Conservation (phyloP, 192 early-diverging fungal species). For the Backusella parvicylindrica region DNA sequence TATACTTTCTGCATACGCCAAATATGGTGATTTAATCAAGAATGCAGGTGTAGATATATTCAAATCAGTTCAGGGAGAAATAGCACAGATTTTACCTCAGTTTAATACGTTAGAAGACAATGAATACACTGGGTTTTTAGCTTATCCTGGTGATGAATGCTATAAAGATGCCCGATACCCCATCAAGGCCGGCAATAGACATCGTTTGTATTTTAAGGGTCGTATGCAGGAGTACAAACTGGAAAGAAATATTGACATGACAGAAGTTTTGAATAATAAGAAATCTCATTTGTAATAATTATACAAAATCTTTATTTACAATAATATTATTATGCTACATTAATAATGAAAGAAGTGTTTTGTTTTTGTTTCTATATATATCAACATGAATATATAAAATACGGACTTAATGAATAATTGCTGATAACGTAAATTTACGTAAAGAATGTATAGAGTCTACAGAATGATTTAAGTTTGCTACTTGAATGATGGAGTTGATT, state of each 20-base stretch:
- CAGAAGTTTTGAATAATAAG: background rate
- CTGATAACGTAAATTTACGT: background rate
- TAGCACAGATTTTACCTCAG: slow-evolving; percentile 22
- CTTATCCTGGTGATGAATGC: slow-evolving; percentile 27
- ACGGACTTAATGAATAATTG: background rate
- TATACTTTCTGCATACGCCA: background rate
- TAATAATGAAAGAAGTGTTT: background rate
- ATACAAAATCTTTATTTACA: background rate
- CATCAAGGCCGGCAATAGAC: slow-evolving; percentile 1
- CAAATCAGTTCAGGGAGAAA: background rate
- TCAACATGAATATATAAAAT: background rate
- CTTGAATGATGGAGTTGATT: background rate
- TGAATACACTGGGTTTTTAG: slow-evolving; percentile 15
- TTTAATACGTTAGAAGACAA: background rate
- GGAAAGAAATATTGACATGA: slow-evolving; percentile 10
- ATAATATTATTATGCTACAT: background rate
- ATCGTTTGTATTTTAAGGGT: slow-evolving; percentile 19
- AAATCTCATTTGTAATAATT: slow-evolving; percentile 8
- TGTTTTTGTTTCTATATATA: background rate
- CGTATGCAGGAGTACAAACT: slow-evolving; percentile 12
- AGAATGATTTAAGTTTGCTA: slow-evolving; percentile 1
- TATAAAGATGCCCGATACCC: slow-evolving; percentile 4
- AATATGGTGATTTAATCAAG: slow-evolving; percentile 4
- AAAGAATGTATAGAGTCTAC: slow-evolving; percentile 4
- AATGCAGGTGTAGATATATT: slow-evolving; percentile 23